Conservation (phyloP, 2,329 filamentous ascomycete species). For the Aphanoascus verrucosus region DNA sequence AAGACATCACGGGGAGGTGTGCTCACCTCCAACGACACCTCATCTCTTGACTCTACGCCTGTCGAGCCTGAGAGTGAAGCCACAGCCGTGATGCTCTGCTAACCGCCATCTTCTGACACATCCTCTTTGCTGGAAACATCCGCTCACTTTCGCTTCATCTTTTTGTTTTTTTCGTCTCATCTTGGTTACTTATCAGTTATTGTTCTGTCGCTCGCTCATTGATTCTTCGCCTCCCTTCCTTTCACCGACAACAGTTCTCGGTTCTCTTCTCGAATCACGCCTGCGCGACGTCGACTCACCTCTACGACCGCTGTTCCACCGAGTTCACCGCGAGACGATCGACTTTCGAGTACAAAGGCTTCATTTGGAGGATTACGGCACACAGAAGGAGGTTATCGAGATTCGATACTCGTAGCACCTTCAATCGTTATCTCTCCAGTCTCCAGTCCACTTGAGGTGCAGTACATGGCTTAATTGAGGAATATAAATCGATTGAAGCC, state of each 20-base stretch:
- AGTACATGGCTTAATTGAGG: neutral
- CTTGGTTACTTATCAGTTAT: neutral
- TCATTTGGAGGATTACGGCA: neutral
- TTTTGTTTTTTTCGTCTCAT: neutral
- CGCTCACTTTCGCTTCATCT: neutral
- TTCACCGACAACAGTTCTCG: neutral
- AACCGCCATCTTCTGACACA: too few species aligned
- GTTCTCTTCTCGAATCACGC: neutral
- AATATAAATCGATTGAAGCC: neutral
- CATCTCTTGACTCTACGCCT: too few species aligned
- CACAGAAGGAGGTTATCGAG: neutral
- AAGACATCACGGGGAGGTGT: too few species aligned
- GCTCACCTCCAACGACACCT: too few species aligned
- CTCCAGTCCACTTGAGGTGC: neutral
- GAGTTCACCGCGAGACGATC: neutral
- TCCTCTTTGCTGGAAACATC: neutral
- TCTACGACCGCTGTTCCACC: neutral
- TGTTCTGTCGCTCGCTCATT: conserved; percentile 2
- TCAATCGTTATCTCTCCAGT: neutral
- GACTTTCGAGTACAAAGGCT: neutral
- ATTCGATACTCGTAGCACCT: neutral
- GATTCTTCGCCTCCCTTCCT: neutral
- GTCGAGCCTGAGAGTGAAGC: too few species aligned
- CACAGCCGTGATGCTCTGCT: too few species aligned
- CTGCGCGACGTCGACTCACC: neutral